phyloP scores from a whole-genome alignment of 805 yeast species.

The Candida insectorum region DNA sequence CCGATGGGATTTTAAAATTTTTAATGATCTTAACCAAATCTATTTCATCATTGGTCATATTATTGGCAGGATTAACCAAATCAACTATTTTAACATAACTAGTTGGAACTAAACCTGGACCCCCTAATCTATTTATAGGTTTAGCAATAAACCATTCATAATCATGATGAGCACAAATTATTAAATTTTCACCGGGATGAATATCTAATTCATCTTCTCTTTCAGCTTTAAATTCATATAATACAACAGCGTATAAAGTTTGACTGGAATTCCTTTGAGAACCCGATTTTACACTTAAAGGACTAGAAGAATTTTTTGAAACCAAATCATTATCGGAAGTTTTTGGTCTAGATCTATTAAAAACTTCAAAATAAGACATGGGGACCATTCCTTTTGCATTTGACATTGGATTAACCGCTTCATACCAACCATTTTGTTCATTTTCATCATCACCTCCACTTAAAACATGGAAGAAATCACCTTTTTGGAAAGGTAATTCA shows the following conservation, averaged over 20 bases:
- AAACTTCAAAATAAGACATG: conserved; percentile 73
- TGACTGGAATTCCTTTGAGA: conserved; percentile 25
- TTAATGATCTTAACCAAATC: conserved; percentile 51
- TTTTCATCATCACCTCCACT: conserved; percentile 22
- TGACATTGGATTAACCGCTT: conserved; percentile 83
- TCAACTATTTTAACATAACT: conserved; percentile 85
- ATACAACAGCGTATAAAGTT: conserved; percentile 77
- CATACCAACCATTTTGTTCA: conserved; percentile 62
- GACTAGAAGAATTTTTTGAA: neutral
- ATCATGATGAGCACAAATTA: conserved; percentile 93
- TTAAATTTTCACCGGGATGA: conserved; percentile 79
- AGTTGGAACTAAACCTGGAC: conserved; percentile 95
- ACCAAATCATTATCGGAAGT: conserved; percentile 4
- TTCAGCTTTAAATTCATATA: conserved; percentile 85
- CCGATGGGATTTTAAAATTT: conserved; percentile 76
- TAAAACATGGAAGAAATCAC: conserved; percentile 84
- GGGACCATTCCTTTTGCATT: conserved; percentile 85
- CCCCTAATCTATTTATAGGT: conserved; percentile 91
- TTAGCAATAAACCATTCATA: conserved; percentile 98
- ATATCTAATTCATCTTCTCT: conserved; percentile 82
- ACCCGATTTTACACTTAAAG: neutral
- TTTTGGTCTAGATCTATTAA: conserved; percentile 54
- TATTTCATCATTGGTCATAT: conserved; percentile 39
- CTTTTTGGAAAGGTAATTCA: conserved; percentile 73
- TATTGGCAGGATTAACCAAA: conserved; percentile 40